A percentile compares a stretch with the other conserved stretches of the same genome.
phyloP scores from a whole-genome alignment of 495 filamentous ascomycete species.

The Tuber indicum region DNA sequence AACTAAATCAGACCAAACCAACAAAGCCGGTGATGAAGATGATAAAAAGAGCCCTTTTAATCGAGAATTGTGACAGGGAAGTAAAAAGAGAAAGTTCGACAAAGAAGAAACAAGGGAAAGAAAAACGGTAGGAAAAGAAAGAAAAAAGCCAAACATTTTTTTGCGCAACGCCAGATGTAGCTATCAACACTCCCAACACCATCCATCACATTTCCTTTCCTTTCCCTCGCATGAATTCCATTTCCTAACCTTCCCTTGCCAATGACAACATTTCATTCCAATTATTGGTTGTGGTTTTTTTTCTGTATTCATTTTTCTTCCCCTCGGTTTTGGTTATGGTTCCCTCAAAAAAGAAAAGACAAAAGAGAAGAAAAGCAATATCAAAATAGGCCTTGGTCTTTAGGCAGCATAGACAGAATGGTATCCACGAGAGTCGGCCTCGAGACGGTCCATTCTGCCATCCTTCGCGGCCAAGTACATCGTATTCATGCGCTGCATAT shows the following conservation, averaged over 20 bases:
- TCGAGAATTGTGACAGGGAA: not conserved
- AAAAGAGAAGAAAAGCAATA: not conserved
- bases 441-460: conserved; percentile 47
- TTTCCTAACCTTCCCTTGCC: not conserved
- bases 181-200: conserved; percentile 40
- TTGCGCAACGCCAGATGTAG: conserved; percentile 39
- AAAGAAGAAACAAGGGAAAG: conserved; percentile 21
- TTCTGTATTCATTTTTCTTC: not conserved
- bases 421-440: conserved; percentile 48
- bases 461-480: conserved; percentile 47
- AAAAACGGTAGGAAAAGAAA: conserved; percentile 30
- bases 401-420: conserved; percentile 46
- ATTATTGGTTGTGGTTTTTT: conserved; percentile 35
- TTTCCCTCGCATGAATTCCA: conserved; percentile 7
- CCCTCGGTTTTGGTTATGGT: not conserved
- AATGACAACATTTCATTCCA: conserved; percentile 18
- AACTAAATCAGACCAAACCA: conserved; percentile 7
- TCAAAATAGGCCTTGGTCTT: not conserved
- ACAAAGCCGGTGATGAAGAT: conserved; percentile 6
- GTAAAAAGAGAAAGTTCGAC: conserved; percentile 4
- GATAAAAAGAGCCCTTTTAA: not conserved
- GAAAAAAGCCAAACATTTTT: conserved; percentile 38
- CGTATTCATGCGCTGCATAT: conserved; percentile 47
- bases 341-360: not conserved
- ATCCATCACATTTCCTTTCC: conserved; percentile 34